Evolutionary conservation across 1,284 basidiomycete genomes (phyloP).

Genomic region (Cystobasidium sp.): DNA sequence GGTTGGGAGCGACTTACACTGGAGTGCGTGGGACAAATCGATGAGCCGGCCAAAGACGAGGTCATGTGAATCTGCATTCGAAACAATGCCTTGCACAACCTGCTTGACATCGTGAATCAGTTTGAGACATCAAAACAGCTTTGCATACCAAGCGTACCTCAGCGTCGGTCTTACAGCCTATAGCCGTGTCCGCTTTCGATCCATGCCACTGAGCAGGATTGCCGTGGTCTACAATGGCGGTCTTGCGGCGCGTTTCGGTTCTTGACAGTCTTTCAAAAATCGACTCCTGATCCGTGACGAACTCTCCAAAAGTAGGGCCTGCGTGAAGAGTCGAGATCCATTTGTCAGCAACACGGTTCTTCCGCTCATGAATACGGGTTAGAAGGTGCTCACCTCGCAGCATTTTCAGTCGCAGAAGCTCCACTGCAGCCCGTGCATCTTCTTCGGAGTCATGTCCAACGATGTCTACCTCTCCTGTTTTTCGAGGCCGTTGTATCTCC

Average conservation of each 20-base stretch:
- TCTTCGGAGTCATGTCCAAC: slow-evolving; percentile 90
- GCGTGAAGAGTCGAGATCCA: neutral
- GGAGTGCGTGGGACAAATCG: slow-evolving; percentile 71
- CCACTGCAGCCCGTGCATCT: slow-evolving; percentile 82
- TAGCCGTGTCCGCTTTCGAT: slow-evolving; percentile 72
- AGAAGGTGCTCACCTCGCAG: slow-evolving; percentile 62
- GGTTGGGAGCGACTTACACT: slow-evolving; percentile 65
- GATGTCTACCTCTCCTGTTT: slow-evolving; percentile 45
- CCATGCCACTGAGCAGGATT: slow-evolving; percentile 80
- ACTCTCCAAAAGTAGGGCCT: slow-evolving; percentile 82
- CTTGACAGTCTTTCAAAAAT: slow-evolving; percentile 81
- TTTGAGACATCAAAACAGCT: neutral
- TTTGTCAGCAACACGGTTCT: neutral
- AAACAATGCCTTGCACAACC: slow-evolving; percentile 58
- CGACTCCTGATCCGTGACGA: slow-evolving; percentile 74
- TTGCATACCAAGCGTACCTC: slow-evolving; percentile 59
- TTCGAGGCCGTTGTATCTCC: slow-evolving; percentile 69
- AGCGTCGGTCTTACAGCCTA: slow-evolving; percentile 73
- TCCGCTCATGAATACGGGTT: neutral
- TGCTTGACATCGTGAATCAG: slow-evolving; percentile 62
- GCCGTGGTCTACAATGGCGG: slow-evolving; percentile 81
- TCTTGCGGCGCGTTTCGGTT: slow-evolving; percentile 59
- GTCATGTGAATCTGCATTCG: slow-evolving; percentile 68
- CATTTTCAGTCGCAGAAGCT: slow-evolving; percentile 78
- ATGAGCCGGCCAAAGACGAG: slow-evolving; percentile 82